Evolutionary conservation across 1,284 basidiomycete genomes (phyloP), one percentile per base, ranked within the genome.

Genomic region (Sanghuangporus weigelae): DNA sequence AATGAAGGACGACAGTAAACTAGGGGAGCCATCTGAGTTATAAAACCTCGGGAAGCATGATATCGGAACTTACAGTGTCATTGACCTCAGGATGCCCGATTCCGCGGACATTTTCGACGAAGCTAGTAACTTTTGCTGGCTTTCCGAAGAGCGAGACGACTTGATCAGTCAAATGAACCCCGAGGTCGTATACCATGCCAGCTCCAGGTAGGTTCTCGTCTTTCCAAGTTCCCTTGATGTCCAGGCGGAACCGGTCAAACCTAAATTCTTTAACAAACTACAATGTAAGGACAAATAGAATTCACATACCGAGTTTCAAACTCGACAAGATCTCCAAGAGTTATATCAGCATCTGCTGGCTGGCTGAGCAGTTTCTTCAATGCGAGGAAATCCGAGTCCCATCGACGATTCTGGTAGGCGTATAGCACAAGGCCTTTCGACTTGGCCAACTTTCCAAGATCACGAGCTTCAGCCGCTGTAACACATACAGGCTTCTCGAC

Each of bases 401-500:
- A 93, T 68, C 91, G 81, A 58, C 91, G 80, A 74, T 95, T 95
- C 73, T 95, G 92, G 75, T 86, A 93, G 2, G 84, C 83, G 68
- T 89, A 90, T 46, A 94, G 75, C 38, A 93, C 80, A 50, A 90
- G 77, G 36, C 81, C 79, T 69, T 90, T 90, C 12, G 78, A 74
- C 69, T 79, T 81, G 1, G 93, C 92, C 54, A 95, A 75, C 11
- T 74, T 74, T 40, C 83, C 83, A 38, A 95, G 83, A 67, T 91
- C 86, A 66, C 76, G 77, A 1, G 90, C 91, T 73, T 95, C 81
- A 19, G 75, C 75, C 4, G 78, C 78, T 0, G 86, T 89, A 0
- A 89, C 81, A 1, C 89, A 87, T 21, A 94, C 81, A 1, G 93
- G 93, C 73, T 95, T 95, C 73, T 95, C 93, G 50, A 93, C 84